A percentile compares a stretch with the other conserved stretches of the same genome.
Evolutionary conservation across 768 basidiomycete species (phyloP).

Genomic region (Tulasnella calospora): DNA sequence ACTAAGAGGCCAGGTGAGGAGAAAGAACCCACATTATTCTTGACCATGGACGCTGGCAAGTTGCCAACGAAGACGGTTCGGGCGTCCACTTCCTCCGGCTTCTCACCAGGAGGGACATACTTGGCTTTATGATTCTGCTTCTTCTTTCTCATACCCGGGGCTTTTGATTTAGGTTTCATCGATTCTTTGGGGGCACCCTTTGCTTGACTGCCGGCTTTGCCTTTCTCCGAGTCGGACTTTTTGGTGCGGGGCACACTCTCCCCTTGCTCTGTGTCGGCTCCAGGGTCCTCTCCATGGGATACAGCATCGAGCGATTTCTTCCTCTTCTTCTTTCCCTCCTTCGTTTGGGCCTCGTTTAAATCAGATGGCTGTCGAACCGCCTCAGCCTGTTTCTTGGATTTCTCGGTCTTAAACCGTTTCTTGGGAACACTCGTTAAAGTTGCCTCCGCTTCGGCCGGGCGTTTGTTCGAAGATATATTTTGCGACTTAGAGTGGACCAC

Average conservation of each 20-base stretch:
- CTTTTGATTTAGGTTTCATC: background rate
- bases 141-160: background rate
- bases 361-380: background rate
- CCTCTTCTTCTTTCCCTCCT: background rate
- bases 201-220: background rate
- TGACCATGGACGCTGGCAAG: constrained; percentile 67
- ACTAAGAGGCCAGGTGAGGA: background rate
- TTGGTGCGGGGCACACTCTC: background rate
- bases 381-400: background rate
- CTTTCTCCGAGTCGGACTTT: background rate
- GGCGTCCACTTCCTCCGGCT: constrained; percentile 62
- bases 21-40: constrained; percentile 58
- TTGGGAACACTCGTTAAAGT: background rate
- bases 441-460: background rate
- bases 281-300: background rate
- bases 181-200: background rate
- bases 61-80: constrained; percentile 93
- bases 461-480: background rate
- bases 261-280: background rate
- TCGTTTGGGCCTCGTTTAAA: background rate
- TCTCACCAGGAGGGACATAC: constrained; percentile 63
- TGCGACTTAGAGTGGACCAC: background rate
- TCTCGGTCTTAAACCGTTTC: background rate
- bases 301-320: background rate
- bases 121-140: constrained; percentile 36